Evolutionary conservation across 331 rosid genomes (phyloP).

Genomic region (Quercus phellos): DNA sequence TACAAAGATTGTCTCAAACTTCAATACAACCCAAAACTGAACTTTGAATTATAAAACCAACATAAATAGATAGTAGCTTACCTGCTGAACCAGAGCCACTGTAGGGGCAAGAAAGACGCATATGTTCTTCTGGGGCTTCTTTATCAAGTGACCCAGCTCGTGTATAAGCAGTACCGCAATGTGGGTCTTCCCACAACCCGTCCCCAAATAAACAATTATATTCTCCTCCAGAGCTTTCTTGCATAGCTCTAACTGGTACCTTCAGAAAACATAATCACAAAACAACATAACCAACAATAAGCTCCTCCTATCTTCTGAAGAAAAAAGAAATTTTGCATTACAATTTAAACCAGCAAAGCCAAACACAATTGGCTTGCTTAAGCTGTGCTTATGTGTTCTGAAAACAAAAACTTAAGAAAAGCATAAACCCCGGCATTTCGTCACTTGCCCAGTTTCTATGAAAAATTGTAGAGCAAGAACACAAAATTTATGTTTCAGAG

Average conservation of each 20-base stretch:
- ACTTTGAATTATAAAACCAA: neutral
- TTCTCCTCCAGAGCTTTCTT: conserved; percentile 83
- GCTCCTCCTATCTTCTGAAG: conserved; percentile 4
- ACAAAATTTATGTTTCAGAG: neutral
- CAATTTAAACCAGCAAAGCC: neutral
- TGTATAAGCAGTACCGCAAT: conserved; percentile 78
- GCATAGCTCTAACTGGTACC: conserved; percentile 85
- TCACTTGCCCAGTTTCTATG: neutral
- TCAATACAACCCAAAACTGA: neutral
- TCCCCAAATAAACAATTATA: conserved; percentile 78
- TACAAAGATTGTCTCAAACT: neutral
- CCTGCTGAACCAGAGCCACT: conserved; percentile 90
- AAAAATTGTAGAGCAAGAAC: too few species aligned
- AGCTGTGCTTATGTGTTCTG: neutral
- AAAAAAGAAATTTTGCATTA: neutral
- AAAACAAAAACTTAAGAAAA: neutral
- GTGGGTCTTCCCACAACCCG: conserved; percentile 97
- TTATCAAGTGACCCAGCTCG: conserved; percentile 65
- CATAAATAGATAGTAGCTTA: conserved; percentile 23
- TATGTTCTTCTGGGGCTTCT: conserved; percentile 59
- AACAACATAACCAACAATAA: neutral
- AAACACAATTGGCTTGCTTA: neutral
- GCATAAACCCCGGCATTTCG: neutral
- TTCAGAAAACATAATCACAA: conserved; percentile 22
- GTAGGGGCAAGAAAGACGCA: conserved; percentile 95